Conservation (phyloP, 1,284 basidiomycete genomes). For the Acaromyces ingoldii region DNA sequence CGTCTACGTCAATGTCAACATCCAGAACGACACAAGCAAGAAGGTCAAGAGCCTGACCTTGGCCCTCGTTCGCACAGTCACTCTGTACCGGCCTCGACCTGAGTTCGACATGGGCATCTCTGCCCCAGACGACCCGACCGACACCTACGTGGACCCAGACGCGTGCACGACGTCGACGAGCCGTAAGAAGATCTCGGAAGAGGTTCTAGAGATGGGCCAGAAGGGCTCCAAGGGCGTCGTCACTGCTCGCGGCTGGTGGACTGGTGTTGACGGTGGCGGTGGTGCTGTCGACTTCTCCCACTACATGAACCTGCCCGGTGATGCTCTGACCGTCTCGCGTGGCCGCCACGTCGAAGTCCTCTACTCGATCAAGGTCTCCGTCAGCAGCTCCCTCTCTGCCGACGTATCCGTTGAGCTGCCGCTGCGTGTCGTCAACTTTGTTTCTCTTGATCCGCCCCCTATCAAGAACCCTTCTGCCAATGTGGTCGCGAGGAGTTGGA, state of each 20-base stretch:
- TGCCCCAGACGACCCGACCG: slow-evolving; percentile 9
- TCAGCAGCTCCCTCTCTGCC: slow-evolving; percentile 64
- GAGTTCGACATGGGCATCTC: slow-evolving; percentile 52
- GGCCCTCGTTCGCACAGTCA: slow-evolving; percentile 67
- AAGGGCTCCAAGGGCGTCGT: slow-evolving; percentile 36
- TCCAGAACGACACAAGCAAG: slow-evolving; percentile 71
- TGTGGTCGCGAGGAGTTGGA: slow-evolving; percentile 5
- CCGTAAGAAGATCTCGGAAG: slow-evolving; percentile 42
- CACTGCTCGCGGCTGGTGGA: slow-evolving; percentile 47
- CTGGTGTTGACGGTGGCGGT: slow-evolving; percentile 37
- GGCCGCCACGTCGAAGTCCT: slow-evolving; percentile 73
- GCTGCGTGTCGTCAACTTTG: slow-evolving; percentile 68
- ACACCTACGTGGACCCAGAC: slow-evolving; percentile 31
- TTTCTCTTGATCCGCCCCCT: slow-evolving; percentile 73
- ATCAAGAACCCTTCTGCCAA: slow-evolving; percentile 16
- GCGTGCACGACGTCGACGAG: slow-evolving; percentile 39
- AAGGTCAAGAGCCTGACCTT: slow-evolving; percentile 63
- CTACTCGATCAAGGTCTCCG: slow-evolving; percentile 68
- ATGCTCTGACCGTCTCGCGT: slow-evolving; percentile 69
- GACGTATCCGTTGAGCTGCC: slow-evolving; percentile 68
- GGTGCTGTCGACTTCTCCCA: slow-evolving; percentile 39
- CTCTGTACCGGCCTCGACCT: slow-evolving; percentile 63
- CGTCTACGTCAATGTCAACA: slow-evolving; percentile 67
- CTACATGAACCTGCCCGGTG: slow-evolving; percentile 55
- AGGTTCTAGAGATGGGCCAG: slow-evolving; percentile 42